Percentiles rank a stretch among this genome's conserved stretches.
Conservation (phyloP, 2,329 filamentous ascomycete genomes). For the Talaromyces albobiverticillius region DNA sequence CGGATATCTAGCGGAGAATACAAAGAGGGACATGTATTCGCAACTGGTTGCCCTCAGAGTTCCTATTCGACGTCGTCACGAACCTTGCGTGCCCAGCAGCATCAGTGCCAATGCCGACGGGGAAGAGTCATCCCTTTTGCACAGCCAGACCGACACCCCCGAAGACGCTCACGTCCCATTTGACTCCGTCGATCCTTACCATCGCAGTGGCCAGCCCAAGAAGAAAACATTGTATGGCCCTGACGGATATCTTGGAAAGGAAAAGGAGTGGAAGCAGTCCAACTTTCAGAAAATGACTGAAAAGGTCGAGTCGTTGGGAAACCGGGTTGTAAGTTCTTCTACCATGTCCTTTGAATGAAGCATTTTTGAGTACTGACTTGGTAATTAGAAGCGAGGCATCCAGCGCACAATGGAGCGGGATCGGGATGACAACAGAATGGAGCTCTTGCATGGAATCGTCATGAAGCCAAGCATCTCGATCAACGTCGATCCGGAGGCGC, state of each 20-base stretch:
- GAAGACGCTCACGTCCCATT: slow-evolving; percentile 6
- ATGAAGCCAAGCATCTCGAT: slow-evolving; percentile 31
- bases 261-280: slow-evolving; percentile 12
- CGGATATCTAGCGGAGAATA: background rate
- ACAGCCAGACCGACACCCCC: background rate
- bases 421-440: slow-evolving; percentile 11
- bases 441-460: slow-evolving; percentile 17
- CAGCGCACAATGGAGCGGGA: slow-evolving; percentile 8
- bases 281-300: slow-evolving; percentile 10
- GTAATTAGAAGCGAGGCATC: background rate
- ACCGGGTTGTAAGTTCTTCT: slow-evolving; percentile 12
- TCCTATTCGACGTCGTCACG: background rate
- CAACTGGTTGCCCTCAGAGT: slow-evolving; percentile 11
- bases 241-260: slow-evolving; percentile 12
- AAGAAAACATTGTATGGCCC: slow-evolving; percentile 14
- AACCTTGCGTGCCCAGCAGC: background rate
- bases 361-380: background rate
- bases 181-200: slow-evolving; percentile 13
- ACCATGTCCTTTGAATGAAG: background rate
- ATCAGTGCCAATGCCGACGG: background rate
- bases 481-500: slow-evolving; percentile 38
- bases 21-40: background rate
- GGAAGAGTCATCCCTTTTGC: background rate
- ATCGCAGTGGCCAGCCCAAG: slow-evolving; percentile 13
- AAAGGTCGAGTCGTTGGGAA: slow-evolving; percentile 6